These are phyloP conservation scores for Phaeotremella skinneri DNA, from an alignment of 768 basidiomycete genomes.

Conservation along the genomic window DNA sequence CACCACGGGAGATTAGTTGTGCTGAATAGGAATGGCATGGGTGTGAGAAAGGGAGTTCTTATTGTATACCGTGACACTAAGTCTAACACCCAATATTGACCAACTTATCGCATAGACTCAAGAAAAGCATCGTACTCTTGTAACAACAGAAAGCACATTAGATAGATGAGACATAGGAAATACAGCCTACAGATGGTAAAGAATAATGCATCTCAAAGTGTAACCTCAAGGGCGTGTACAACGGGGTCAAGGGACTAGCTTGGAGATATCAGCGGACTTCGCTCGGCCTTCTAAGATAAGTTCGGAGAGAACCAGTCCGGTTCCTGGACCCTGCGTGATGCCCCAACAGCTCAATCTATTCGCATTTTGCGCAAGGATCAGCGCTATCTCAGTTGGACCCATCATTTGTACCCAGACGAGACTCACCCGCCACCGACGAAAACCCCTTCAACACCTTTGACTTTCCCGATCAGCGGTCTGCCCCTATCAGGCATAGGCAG, in stretches of 20 bases:
- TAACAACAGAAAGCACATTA: too few relatives aligned
- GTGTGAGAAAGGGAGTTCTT: too few relatives aligned
- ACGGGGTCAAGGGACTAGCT: slow-evolving; percentile 45
- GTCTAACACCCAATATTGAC: too few relatives aligned
- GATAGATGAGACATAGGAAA: too few relatives aligned
- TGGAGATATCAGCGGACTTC: slow-evolving; percentile 60
- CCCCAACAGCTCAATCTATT: slow-evolving; percentile 49
- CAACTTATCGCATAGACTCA: too few relatives aligned
- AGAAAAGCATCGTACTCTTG: slow-evolving; percentile 1
- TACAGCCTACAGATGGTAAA: too few relatives aligned
- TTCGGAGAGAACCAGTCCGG: slow-evolving; percentile 69
- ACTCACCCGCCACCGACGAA: slow-evolving; percentile 75
- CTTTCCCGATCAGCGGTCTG: slow-evolving; percentile 71
- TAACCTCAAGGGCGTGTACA: too few relatives aligned
- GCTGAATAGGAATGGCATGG: too few relatives aligned
- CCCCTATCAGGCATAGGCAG: slow-evolving; percentile 62
- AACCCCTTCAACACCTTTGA: slow-evolving; percentile 62
- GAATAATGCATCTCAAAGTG: slow-evolving; percentile 1
- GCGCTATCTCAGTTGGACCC: neutral
- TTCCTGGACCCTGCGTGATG: slow-evolving; percentile 62
- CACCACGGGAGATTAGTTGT: slow-evolving; percentile 4
- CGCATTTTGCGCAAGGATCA: neutral
- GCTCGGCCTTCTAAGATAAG: slow-evolving; percentile 67
- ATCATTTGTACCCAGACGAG: slow-evolving; percentile 71
- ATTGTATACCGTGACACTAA: too few relatives aligned